Evolutionary conservation across 495 filamentous ascomycete genomes (phyloP), one percentile per base, ranked within the genome.

Genomic region (Penicillium macrosclerotiorum): DNA sequence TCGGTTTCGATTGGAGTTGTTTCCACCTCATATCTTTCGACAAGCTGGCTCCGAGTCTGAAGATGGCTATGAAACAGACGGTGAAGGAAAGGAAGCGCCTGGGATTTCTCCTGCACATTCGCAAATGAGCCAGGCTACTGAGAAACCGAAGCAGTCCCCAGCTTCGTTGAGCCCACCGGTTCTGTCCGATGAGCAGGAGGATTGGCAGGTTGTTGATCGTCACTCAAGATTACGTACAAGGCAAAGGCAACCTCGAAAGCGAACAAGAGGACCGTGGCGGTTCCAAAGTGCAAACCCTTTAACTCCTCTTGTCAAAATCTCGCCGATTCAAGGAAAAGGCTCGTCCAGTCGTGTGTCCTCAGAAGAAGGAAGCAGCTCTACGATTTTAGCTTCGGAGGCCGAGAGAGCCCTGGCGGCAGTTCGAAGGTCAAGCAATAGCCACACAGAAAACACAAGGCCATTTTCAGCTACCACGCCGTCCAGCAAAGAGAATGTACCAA

Each of bases 11-110:
- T 36, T 74, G 22, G 54, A 62, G 8, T 54, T 63, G 1, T 71
- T 70, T 31, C 55, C 69, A 17, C 65, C 71, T 6, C 63, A 65
- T 55, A 66, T 69, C 6, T 73, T 62, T 35, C 41, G 66, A 34
- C 46, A 61, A n/a, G 52, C 57, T 6, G 60, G 54, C 1, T 47
- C 57, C 13, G 65, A 66, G 6, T 55, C 64, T 3, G 67, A 76
- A 22, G 44, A 54, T 17, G 71, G 70, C 3, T 72, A 77, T 41
- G 68, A 74, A n/a, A 69, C 61, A 8, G 72, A 79, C 19, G 50
- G 59, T 29, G 74, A 77, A 47, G 22, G 37, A 0, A 56, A 53
- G 13, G 49, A 34, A 19, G 45, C 47, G 9, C n/a, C 41, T 34
- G 48, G 39, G 6, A 56, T 55, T 1, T 72, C 70, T 20, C 64